Conservation (phyloP, 805 yeast species). For the Lipomyces yamadae region DNA sequence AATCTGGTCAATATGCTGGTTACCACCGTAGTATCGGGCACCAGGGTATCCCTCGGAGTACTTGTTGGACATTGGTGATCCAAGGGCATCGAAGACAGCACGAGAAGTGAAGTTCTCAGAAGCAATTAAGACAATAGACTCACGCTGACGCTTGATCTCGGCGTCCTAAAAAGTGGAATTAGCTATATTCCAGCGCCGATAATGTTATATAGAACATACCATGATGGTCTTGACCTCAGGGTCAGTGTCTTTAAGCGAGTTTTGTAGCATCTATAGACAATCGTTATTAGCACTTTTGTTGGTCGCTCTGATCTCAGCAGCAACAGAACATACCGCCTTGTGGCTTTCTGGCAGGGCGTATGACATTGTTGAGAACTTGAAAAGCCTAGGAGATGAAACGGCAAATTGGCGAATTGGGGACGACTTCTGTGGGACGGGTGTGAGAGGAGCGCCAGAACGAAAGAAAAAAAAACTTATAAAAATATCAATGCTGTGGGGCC, state of each 20-base stretch:
- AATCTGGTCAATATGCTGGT: conserved; percentile 93
- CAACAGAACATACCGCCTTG: conserved; percentile 25
- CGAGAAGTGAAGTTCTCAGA: conserved; percentile 97
- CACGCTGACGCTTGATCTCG: conserved; percentile 90
- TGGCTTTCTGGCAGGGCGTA: conserved; percentile 38
- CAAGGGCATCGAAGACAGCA: conserved; percentile 94
- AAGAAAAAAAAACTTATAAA: conserved; percentile 7
- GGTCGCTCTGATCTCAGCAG: not conserved
- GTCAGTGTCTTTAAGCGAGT: conserved; percentile 44
- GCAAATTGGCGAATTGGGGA: not conserved
- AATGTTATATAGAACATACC: conserved; percentile 15
- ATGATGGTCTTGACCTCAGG: conserved; percentile 51
- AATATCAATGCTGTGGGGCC: conserved; percentile 8
- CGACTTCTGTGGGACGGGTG: not conserved
- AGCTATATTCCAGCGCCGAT: not conserved
- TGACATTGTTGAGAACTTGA: conserved; percentile 25
- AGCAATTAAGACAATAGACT: conserved; percentile 91
- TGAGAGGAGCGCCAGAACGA: not conserved
- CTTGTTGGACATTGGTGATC: conserved; percentile 97
- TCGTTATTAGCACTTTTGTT: not conserved
- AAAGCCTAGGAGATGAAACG: not conserved
- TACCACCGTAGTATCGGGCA: conserved; percentile 98
- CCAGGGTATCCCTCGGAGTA: conserved; percentile 99
- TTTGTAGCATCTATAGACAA: conserved; percentile 41
- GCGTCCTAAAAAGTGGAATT: conserved; percentile 47